A percentile compares a stretch with the other conserved stretches of the same genome.
These are phyloP conservation scores for Carallia pectinifolia DNA, from an alignment of 345 rosid genomes.

Conservation along the genomic window DNA sequence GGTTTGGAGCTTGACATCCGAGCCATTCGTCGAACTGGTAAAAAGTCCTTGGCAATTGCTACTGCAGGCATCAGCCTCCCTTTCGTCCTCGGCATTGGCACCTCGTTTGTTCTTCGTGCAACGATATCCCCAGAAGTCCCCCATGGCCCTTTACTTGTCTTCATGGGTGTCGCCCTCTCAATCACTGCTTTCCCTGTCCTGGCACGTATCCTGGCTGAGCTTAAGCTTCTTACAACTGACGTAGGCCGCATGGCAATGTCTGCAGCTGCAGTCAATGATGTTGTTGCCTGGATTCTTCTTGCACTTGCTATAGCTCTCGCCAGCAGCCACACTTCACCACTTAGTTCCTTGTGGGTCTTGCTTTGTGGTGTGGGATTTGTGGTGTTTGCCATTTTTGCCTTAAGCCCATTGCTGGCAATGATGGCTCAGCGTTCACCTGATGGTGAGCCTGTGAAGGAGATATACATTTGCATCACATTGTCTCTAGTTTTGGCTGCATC, in stretches of 20 bases:
- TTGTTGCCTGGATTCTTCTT: conserved; percentile 49
- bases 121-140: conserved; percentile 49
- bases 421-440: conserved; percentile 42
- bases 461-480: conserved; percentile 41
- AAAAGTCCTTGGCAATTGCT: conserved; percentile 55
- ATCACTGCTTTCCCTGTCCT: conserved; percentile 52
- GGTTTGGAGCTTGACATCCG: conserved; percentile 74
- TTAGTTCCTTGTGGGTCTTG: conserved; percentile 42
- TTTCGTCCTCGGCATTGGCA: conserved; percentile 62
- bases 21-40: conserved; percentile 62
- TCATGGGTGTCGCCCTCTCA: conserved; percentile 53
- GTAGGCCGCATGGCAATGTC: conserved; percentile 53
- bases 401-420: conserved; percentile 19
- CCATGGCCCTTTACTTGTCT: conserved; percentile 44
- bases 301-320: conserved; percentile 48
- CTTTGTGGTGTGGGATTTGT: conserved; percentile 39
- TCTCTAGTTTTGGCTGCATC: conserved; percentile 31
- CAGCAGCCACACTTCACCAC: conserved; percentile 27
- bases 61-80: conserved; percentile 66
- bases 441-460: conserved; percentile 47
- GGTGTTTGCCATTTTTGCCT: conserved; percentile 12
- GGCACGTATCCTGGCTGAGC: conserved; percentile 49
- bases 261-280: conserved; percentile 47
- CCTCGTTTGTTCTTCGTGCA: conserved; percentile 53
- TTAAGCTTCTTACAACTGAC: conserved; percentile 51